Evolutionary conservation across 2,329 filamentous ascomycete species (phyloP), one percentile per base, ranked within the genome.

Genomic region (Nemania diffusa): DNA sequence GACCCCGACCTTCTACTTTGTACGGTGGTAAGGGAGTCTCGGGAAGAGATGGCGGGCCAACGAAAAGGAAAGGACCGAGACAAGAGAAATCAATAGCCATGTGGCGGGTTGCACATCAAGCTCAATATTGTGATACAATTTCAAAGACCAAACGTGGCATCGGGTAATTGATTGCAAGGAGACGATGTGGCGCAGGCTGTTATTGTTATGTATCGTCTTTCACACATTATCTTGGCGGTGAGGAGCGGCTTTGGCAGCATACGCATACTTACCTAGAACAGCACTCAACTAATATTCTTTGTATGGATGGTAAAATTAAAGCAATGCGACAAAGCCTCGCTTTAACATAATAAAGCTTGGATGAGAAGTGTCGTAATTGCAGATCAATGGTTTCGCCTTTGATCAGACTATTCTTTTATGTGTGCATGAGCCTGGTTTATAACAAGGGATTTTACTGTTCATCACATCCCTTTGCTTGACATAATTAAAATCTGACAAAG

Each of bases 111-210:
- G 51, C 40, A 56, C 29, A 48, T 24, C 27, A 9, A 62, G 17
- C 48, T 34, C 9, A 20, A 53, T 26, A 56, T 56, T 56, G 40
- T 48, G 50, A 40, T 29, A 57, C 29, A 42, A 42, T 37, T 37
- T 57, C 40, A 29, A 20, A 27, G 46, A 58, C 13, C 51, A 63
- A 65, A 68, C 65, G 61, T 65, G 65, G 65, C 62, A 65, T n/a
- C 26, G 52, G 51, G 57, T 52, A 57, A 68, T 68, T 68, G 57
- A 68, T 65, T 65, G 32, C 55, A 59, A 57, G 55, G 64, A 32
- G 29, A 29, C 13, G 48, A 37, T 55, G 64, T 66, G 64, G 64
- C 64, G 64, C 48, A 50, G 17, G 37, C 27, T 40, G 20, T 15
- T 53, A 15, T 61, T 53, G 50, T 32, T 20, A 13, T 34, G 13